Evolutionary conservation across 208 protist genomes (phyloP).

Genomic region (Trypanosoma caninum): DNA sequence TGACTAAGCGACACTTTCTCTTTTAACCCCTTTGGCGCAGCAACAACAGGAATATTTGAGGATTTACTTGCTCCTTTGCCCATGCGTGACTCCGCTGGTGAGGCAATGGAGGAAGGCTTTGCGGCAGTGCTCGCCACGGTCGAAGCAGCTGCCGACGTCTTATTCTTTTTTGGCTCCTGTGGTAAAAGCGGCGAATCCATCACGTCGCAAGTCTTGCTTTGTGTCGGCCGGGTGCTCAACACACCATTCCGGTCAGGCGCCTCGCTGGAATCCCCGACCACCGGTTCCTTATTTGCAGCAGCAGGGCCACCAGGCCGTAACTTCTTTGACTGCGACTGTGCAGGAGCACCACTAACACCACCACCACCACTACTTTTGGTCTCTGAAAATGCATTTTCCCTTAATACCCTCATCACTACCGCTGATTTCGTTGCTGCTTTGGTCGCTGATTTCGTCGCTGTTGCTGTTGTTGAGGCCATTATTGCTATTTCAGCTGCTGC

Average conservation of each 20-base stretch:
- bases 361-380: background rate
- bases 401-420: no score
- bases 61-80: background rate
- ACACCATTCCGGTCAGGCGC: background rate
- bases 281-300: background rate
- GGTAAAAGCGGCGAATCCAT: background rate
- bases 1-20: background rate
- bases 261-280: background rate
- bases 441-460: background rate
- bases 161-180: background rate
- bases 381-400: no score
- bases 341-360: no score
- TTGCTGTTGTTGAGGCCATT: background rate
- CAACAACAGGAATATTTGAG: background rate
- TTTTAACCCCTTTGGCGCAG: background rate
- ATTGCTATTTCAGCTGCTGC: no score
- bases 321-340: no score
- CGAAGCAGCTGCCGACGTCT: background rate
- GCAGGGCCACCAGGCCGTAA: no score
- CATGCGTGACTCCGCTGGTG: background rate
- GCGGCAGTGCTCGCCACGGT: background rate
- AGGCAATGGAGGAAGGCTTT: no score
- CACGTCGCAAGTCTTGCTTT: background rate
- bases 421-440: background rate
- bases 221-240: background rate